A percentile compares a stretch with the other conserved stretches of the same genome.
These are phyloP conservation scores for Marasmius tenuissimus DNA, from an alignment of 1,284 basidiomycete genomes.

Conservation along the genomic window DNA sequence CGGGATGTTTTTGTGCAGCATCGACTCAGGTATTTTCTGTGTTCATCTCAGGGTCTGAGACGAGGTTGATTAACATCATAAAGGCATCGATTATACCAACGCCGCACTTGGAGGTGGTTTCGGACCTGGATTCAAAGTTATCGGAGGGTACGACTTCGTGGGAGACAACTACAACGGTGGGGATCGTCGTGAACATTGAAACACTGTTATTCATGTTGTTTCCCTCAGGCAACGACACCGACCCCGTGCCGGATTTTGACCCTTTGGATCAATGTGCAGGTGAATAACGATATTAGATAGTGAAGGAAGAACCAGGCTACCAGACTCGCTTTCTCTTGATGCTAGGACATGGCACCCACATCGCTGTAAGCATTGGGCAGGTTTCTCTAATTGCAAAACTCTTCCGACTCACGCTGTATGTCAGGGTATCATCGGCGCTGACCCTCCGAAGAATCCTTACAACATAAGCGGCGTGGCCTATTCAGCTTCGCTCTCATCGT, in stretches of 20 bases:
- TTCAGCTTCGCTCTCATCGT: conserved; percentile 10
- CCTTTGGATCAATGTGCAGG: not conserved
- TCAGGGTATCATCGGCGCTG: conserved; percentile 13
- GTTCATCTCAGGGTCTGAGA: not conserved
- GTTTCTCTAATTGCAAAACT: not conserved
- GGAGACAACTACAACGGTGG: conserved; percentile 36
- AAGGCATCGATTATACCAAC: conserved; percentile 55
- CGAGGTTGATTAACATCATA: not conserved
- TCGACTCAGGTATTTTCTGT: conserved; percentile 28
- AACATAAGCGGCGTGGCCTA: conserved; percentile 13
- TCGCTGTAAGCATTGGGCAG: not conserved
- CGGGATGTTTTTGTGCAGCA: conserved; percentile 21
- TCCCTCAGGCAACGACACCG: too few species aligned
- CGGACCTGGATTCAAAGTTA: conserved; percentile 61
- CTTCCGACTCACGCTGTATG: not conserved
- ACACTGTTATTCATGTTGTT: too few species aligned
- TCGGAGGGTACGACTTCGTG: conserved; percentile 58
- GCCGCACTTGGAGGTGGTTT: conserved; percentile 64
- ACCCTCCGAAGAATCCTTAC: conserved; percentile 6
- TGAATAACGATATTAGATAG: not conserved
- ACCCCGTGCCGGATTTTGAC: too few species aligned
- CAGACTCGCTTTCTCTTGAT: not conserved
- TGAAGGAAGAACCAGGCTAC: not conserved
- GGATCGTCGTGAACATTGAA: too few species aligned
- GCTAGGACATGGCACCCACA: not conserved